These are phyloP conservation scores for Xylariaceae sp. DNA, from an alignment of 2,329 filamentous ascomycete genomes.

Conservation along the genomic window DNA sequence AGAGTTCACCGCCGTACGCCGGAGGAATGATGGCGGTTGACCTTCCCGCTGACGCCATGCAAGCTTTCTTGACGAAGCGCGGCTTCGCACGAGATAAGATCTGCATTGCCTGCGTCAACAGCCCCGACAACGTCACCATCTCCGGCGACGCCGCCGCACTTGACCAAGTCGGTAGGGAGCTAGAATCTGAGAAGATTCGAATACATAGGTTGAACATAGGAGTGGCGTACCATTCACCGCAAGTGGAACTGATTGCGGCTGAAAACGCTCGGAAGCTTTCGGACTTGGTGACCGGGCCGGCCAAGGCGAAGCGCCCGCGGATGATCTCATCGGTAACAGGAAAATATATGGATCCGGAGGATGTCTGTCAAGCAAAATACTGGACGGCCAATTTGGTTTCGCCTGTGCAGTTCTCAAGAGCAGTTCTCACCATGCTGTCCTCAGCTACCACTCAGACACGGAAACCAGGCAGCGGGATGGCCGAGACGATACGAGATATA, in stretches of 20 bases:
- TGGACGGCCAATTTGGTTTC: constrained; percentile 29
- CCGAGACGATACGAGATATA: constrained; percentile 11
- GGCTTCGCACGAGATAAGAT: not conserved
- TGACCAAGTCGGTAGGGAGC: constrained; percentile 14
- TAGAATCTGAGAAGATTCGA: constrained; percentile 26
- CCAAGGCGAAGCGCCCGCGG: not conserved
- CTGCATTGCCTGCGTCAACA: constrained; percentile 33
- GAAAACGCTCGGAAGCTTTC: constrained; percentile 5
- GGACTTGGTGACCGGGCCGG: constrained; percentile 6
- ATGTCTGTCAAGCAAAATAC: not conserved
- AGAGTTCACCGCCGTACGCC: too few species aligned
- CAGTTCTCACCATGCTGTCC: constrained; percentile 17
- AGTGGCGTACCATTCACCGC: constrained; percentile 35
- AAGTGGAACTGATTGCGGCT: constrained; percentile 27
- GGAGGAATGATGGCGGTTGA: too few species aligned
- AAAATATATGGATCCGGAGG: not conserved
- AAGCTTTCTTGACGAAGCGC: too few species aligned
- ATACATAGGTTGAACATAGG: constrained; percentile 27
- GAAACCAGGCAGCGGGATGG: constrained; percentile 5
- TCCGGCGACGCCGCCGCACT: constrained; percentile 30
- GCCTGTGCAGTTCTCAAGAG: constrained; percentile 32
- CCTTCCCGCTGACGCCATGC: too few species aligned
- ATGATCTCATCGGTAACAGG: not conserved
- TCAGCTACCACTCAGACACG: not conserved
- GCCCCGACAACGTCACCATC: constrained; percentile 31